These are phyloP conservation scores for Parafenestella ontariensis DNA, from an alignment of 2,329 filamentous ascomycete species.

Conservation along the genomic window DNA sequence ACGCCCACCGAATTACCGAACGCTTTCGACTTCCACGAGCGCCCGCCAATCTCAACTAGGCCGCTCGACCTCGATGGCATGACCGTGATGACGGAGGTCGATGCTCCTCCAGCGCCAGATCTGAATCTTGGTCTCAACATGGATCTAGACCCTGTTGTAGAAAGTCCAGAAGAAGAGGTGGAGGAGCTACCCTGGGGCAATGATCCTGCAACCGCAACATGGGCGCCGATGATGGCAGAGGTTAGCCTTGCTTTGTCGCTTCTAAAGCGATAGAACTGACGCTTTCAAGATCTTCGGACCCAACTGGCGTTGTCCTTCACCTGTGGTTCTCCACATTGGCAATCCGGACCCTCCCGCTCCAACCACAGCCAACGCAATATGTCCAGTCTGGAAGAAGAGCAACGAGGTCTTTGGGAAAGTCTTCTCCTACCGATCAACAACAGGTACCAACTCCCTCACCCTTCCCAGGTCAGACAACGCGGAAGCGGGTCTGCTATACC, in stretches of 20 bases:
- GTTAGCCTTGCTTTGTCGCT: conserved; percentile 5
- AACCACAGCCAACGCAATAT: conserved; percentile 15
- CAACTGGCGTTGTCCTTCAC: conserved; percentile 37
- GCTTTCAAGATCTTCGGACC: conserved; percentile 37
- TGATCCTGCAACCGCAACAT: conserved; percentile 31
- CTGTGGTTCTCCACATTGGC: conserved; percentile 39
- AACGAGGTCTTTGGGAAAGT: conserved; percentile 43
- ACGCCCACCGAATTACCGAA: conserved; percentile 14
- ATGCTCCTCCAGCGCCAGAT: conserved; percentile 5
- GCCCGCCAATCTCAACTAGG: conserved; percentile 6
- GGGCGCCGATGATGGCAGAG: conserved; percentile 40
- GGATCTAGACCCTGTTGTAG: conserved; percentile 22
- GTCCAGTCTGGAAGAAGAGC: conserved; percentile 37
- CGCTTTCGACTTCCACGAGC: conserved; percentile 22
- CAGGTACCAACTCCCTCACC: not conserved
- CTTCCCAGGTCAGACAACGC: conserved; percentile 13
- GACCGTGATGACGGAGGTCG: conserved; percentile 29
- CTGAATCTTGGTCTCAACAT: conserved; percentile 14
- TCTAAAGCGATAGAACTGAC: not conserved
- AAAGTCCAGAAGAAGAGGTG: conserved; percentile 14
- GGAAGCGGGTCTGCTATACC: conserved; percentile 39
- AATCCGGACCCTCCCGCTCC: conserved; percentile 12
- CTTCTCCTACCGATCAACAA: conserved; percentile 20
- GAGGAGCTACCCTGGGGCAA: conserved; percentile 20
- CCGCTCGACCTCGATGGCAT: conserved; percentile 44